Evolutionary conservation across 805 yeast species (phyloP), one percentile per base, ranked within the genome.

Genomic region (Candida maesae): DNA sequence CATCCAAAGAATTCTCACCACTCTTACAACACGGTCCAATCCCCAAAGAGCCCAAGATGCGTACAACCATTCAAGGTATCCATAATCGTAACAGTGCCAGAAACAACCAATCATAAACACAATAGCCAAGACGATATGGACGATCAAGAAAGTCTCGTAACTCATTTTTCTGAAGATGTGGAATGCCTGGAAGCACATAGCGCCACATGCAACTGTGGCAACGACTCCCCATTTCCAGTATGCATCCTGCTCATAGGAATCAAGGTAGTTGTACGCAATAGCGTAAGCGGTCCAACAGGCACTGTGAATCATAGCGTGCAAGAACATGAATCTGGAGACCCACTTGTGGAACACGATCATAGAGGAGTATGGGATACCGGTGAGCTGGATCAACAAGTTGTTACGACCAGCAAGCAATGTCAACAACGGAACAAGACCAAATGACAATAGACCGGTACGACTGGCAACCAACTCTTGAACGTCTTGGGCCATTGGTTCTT

Each of bases 341-440:
- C 81, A 80, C 58, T 76, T 80, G 60, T 87, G 96, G 52, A 75
- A 74, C 25, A 70, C 62, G 47, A 81, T 71, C 61, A 84, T 81
- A 2, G 82, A 69, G 5, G 80, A 64, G 48, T 74, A 79, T 6
- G 78, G 66, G 70, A 86, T 71, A 9, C 86, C 85, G 1, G 90
- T 77, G 7, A 79, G 41, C 52, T 63, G 65, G 42, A 73, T 73
- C 44, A 84, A 56, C 24, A 85, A 65, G 56, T 81, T 85, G 60
- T 83, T 85, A 50, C 93, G 65, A 11, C 87, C 84, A 6, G 85
- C 81, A 54, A 84, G 78, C 24, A 83, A 58, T 23, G 78, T 66
- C 30, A 78, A 52, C 5, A 72, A 51, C 1, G 91, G 91, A 37
- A 79, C 38, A 26, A 61, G 56, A 3, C 63, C 64, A 48, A 66